These are phyloP conservation scores for Quercus gilva DNA, from an alignment of 306 rosid species.

Conservation along the genomic window DNA sequence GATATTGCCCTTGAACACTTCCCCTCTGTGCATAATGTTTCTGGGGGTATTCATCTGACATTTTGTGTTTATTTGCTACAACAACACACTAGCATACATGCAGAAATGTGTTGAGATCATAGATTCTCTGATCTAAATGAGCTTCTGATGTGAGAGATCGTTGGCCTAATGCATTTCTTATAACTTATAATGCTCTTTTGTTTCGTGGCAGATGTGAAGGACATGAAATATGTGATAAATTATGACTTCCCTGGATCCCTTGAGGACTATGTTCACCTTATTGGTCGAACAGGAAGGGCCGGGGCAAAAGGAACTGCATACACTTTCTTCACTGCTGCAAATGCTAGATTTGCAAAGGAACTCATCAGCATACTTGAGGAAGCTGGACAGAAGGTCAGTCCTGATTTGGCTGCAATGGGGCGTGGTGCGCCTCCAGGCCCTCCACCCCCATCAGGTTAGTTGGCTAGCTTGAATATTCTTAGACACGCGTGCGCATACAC, in stretches of 20 bases:
- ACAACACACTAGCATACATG: not conserved
- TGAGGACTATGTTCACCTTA: conserved; percentile 95
- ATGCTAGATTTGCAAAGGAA: conserved; percentile 96
- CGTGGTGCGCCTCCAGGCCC: conserved; percentile 97
- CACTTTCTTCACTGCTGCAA: conserved; percentile 92
- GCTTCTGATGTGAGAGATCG: not conserved
- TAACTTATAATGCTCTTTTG: not conserved
- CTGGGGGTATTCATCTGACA: not conserved
- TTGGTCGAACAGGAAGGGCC: conserved; percentile 99
- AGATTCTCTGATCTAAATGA: not conserved
- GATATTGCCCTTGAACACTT: not conserved
- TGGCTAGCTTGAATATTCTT: not conserved
- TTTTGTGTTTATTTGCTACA: not conserved
- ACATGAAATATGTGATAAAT: conserved; percentile 84
- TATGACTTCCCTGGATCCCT: conserved; percentile 98
- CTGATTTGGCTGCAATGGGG: conserved; percentile 95
- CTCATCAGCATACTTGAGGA: conserved; percentile 86
- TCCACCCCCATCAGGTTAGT: conserved; percentile 88
- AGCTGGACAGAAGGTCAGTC: conserved; percentile 92
- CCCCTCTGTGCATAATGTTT: not conserved
- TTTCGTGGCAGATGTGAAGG: conserved; percentile 80
- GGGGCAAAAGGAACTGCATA: conserved; percentile 99
- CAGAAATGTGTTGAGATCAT: not conserved
- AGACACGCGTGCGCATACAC: no score
- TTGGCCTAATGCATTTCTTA: not conserved